These are phyloP conservation scores for Ophiognomonia clavigignenti-juglandacearum DNA, from an alignment of 2,329 filamentous ascomycete species.

Conservation along the genomic window DNA sequence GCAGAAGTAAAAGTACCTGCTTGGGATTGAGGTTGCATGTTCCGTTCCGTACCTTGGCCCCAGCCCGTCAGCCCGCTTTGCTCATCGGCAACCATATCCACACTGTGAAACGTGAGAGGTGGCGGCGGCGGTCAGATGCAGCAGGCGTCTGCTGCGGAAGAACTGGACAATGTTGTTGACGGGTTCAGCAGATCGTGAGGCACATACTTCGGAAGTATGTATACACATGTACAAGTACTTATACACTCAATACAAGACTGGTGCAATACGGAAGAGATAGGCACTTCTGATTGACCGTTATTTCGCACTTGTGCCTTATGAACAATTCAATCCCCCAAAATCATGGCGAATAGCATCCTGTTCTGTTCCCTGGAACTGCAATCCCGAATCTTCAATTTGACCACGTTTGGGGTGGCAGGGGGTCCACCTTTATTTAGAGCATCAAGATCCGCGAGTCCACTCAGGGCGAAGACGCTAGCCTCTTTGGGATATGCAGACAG, in stretches of 20 bases:
- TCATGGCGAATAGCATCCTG: too few species aligned
- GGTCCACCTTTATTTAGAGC: slow-evolving; percentile 1
- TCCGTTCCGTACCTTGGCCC: background rate
- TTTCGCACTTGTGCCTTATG: too few species aligned
- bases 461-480: background rate
- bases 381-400: background rate
- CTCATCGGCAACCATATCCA: background rate
- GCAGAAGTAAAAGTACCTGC: background rate
- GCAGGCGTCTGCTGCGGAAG: background rate
- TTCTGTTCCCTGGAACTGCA: too few species aligned
- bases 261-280: too few species aligned
- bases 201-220: too few species aligned
- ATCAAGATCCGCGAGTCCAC: slow-evolving; percentile 1
- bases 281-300: too few species aligned
- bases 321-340: too few species aligned
- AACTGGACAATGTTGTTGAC: background rate
- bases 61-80: background rate
- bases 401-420: background rate
- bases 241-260: too few species aligned
- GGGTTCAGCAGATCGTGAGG: too few species aligned
- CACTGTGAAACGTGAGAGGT: background rate
- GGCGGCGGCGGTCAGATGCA: slow-evolving; percentile 5
- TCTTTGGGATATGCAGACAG: background rate
- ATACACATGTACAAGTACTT: too few species aligned
- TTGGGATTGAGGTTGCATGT: background rate